These are phyloP conservation scores for Penicillium malachiteum DNA, from an alignment of 495 filamentous ascomycete genomes.

Conservation along the genomic window DNA sequence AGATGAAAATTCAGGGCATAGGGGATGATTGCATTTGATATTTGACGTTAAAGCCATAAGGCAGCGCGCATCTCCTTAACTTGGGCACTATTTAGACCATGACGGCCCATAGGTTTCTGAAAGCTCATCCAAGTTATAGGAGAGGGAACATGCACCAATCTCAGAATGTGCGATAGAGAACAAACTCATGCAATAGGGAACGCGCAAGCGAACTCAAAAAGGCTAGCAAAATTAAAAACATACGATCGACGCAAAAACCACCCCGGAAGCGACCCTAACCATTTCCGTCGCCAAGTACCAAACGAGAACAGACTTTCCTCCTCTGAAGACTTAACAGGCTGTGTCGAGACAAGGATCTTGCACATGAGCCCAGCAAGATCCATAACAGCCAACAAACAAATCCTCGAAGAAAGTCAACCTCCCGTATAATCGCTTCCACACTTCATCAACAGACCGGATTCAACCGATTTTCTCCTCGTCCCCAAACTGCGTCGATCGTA, in stretches of 20 bases:
- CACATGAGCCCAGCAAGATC: conserved; percentile 12
- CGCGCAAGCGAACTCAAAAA: neutral
- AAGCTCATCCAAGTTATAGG: too few species aligned
- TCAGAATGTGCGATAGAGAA: neutral
- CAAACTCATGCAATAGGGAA: conserved; percentile 6
- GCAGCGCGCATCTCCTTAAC: neutral
- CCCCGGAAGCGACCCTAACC: conserved; percentile 55
- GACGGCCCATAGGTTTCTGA: neutral
- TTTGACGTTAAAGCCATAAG: conserved; percentile 7
- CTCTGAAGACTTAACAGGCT: conserved; percentile 2
- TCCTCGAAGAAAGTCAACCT: conserved; percentile 13
- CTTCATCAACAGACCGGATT: conserved; percentile 10
- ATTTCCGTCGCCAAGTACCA: conserved; percentile 49
- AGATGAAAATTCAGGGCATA: neutral
- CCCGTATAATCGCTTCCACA: conserved; percentile 8
- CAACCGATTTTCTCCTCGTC: conserved; percentile 26
- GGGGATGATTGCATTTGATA: conserved; percentile 2
- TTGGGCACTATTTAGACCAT: neutral
- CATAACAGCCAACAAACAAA: conserved; percentile 11
- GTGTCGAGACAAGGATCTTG: neutral
- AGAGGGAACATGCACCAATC: neutral
- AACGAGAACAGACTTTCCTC: conserved; percentile 10
- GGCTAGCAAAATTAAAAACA: conserved; percentile 25
- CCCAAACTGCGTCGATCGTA: conserved; percentile 30
- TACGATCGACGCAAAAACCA: conserved; percentile 46